Evolutionary conservation across 176 grass and related monocot species (phyloP).

Genomic region (Carex littledalei): DNA sequence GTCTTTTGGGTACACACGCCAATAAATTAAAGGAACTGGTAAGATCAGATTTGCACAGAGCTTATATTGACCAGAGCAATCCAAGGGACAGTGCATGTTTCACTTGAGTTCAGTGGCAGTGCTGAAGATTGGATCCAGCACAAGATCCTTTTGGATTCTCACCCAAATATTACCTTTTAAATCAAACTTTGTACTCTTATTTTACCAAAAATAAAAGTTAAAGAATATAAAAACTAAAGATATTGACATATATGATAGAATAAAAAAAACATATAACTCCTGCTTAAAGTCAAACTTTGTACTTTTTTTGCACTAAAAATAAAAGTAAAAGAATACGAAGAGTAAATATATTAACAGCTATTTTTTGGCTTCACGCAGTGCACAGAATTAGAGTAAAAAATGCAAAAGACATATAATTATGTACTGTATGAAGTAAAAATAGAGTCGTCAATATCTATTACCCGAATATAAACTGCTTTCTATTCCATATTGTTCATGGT

Average conservation of each 20-base stretch:
- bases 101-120: neutral
- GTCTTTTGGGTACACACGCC: neutral
- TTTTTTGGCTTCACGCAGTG: too few relatives aligned
- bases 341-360: too few relatives aligned
- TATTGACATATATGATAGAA: too few relatives aligned
- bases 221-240: neutral
- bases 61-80: neutral
- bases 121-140: constrained; percentile 2
- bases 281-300: neutral
- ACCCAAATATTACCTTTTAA: neutral
- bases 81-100: neutral
- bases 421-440: too few relatives aligned
- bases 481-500: too few relatives aligned
- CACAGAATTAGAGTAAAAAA: too few relatives aligned
- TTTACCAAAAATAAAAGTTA: neutral
- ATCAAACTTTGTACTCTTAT: constrained; percentile 2
- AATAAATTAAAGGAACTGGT: neutral
- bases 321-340: neutral
- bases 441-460: too few relatives aligned
- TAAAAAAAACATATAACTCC: too few relatives aligned
- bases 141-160: constrained; percentile 2
- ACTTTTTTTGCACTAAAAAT: neutral
- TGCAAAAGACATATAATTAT: too few relatives aligned
- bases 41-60: constrained; percentile 12
- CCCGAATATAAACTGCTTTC: too few relatives aligned